A percentile compares a stretch with the other conserved stretches of the same genome.
These are phyloP conservation scores for Aureobasidium musti DNA, from an alignment of 2,329 filamentous ascomycete genomes.

Conservation along the genomic window DNA sequence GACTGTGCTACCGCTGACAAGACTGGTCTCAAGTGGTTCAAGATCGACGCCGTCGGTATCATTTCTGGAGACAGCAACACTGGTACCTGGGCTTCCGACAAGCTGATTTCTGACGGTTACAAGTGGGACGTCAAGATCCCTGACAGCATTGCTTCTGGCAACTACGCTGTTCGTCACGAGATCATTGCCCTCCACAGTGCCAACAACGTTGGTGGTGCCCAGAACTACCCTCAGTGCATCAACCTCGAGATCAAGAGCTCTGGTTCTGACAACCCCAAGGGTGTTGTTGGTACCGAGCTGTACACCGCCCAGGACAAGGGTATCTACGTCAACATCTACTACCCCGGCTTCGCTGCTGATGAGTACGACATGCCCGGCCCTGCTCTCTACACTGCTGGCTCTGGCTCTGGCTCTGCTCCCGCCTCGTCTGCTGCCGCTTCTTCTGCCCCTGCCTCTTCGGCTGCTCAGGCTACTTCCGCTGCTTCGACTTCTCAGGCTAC, in stretches of 20 bases:
- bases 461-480: conserved; percentile 26
- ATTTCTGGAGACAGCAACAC: conserved; percentile 47
- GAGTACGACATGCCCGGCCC: conserved; percentile 57
- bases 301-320: conserved; percentile 61
- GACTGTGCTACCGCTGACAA: conserved; percentile 59
- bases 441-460: not conserved
- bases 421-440: conserved; percentile 21
- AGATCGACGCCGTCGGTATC: conserved; percentile 62
- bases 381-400: conserved; percentile 36
- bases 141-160: conserved; percentile 54
- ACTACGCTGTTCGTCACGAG: conserved; percentile 63
- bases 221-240: conserved; percentile 54
- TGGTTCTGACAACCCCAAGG: conserved; percentile 53
- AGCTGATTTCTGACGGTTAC: conserved; percentile 52
- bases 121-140: conserved; percentile 57
- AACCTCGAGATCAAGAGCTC: conserved; percentile 62
- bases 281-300: conserved; percentile 55
- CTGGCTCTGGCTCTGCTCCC: conserved; percentile 25
- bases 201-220: conserved; percentile 47
- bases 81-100: conserved; percentile 59
- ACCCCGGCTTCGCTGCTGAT: conserved; percentile 40
- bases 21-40: conserved; percentile 60
- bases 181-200: conserved; percentile 62
- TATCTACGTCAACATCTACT: conserved; percentile 63
- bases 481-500: conserved; percentile 30